Conservation (phyloP, 75 land plant species). For the Cupressus sempervirens region DNA sequence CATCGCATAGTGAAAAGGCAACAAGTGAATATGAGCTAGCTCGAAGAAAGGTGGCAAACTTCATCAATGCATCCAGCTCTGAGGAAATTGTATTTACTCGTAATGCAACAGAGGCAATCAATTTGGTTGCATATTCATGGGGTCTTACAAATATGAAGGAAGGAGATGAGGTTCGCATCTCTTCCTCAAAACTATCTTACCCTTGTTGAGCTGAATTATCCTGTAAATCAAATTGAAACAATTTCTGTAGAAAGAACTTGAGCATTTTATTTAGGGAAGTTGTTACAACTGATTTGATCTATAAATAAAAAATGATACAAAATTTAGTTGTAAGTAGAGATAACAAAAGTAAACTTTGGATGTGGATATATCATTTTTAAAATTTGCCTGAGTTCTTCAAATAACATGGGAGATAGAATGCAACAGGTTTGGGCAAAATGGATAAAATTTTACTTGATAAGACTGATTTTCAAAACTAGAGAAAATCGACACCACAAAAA, state of each 20-base stretch:
- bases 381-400: neutral
- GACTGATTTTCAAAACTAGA: neutral
- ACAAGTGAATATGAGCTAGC: slow-evolving; percentile 82
- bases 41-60: slow-evolving; percentile 74
- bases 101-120: slow-evolving; percentile 96
- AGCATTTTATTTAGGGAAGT: neutral
- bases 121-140: slow-evolving; percentile 88
- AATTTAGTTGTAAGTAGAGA: neutral
- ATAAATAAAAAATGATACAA: neutral
- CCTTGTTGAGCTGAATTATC: neutral
- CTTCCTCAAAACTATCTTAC: neutral
- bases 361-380: neutral
- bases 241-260: neutral
- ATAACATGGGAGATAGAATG: neutral
- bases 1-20: slow-evolving; percentile 62
- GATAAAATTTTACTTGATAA: neutral
- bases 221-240: neutral
- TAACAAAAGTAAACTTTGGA: neutral
- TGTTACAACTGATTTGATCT: neutral
- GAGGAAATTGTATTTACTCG: slow-evolving; percentile 80
- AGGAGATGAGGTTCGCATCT: slow-evolving; percentile 77
- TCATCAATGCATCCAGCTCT: slow-evolving; percentile 73
- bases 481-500: neutral
- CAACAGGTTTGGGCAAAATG: too few relatives aligned
- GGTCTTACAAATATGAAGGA: slow-evolving; percentile 57